Evolutionary conservation across 2,329 filamentous ascomycete genomes (phyloP), one percentile per base, ranked within the genome.

Genomic region (Exophiala oligosperma): DNA sequence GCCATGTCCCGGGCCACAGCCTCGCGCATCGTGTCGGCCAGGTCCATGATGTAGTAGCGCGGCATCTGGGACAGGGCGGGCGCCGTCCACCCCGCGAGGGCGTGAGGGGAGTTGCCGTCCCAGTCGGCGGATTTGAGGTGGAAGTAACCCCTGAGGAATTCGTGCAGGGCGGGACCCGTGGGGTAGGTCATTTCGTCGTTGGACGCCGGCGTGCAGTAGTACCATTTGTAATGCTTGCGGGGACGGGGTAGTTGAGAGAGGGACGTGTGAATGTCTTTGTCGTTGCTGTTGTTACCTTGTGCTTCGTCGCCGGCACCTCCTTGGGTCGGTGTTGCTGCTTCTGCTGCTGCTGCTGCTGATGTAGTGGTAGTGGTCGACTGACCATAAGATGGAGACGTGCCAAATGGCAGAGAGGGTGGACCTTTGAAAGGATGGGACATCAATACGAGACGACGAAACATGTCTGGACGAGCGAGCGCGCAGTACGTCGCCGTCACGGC

Each of bases 171-270:
- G 14, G 29, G 9, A 2, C 83, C 79, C 0, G 72, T 66, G 0
- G 70, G 67, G 6, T 62, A 47, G 2, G 63, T 70, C 74, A 76
- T 76, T 24, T 76, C 73, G 1, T 53, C 32, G 58, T 70, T 72
- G n/a, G 73, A 71, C 4, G 66, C 56, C 1, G 63, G 61, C 2
- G 73, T 76, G 14, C 73, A 75, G 56, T 75, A 76, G 63, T 76
- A 88, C 81, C 81, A 86, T 70, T 87, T 87, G 75, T 89, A 90
- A 69, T 89, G 86, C 68, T 89, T 89, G 7, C 83, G 69, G 0
- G 85, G 84, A n/a, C 81, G 77, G 1, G 76, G 69, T 1, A 86
- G 76, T 41, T 74, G 73, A n/a, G 64, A 24, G 11, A 64, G 55
- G n/a, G 60, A 54, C 24, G 57, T 49, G 28, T 64, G 49, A 32